Evolutionary conservation across 1,139 yeast species (phyloP), one percentile per base, ranked within the genome.

Genomic region (Kodamaea plutei): DNA sequence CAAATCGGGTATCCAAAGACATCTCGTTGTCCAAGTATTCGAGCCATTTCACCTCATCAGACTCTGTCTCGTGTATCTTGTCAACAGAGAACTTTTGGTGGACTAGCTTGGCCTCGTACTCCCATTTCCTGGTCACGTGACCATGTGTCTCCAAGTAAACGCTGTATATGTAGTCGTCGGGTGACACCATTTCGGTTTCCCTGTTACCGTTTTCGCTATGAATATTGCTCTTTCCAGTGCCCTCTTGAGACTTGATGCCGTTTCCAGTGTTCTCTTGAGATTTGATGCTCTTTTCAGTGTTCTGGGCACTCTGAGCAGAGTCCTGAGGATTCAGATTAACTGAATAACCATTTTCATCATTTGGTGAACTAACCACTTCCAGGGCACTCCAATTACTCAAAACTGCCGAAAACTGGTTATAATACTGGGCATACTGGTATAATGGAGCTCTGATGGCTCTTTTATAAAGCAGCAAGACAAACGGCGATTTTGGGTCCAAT

Each of bases 371-470:
- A n/a, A n/a, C n/a, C n/a, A n/a, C n/a, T n/a, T n/a, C n/a, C n/a
- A n/a, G n/a, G n/a, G n/a, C n/a, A n/a, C n/a, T n/a, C n/a, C n/a
- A n/a, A n/a, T n/a, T n/a, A n/a, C n/a, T n/a, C n/a, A n/a, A n/a
- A n/a, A n/a, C n/a, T n/a, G n/a, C n/a, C n/a, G 58, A 50, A 39
- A 75, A 78, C 20, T 65, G 64, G 29, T 70, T 70, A 43, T 70
- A 77, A 48, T 78, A 82, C 41, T 67, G 73, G 0, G 89, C 76
- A 49, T 83, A 82, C 44, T 80, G 84, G 52, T 83, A 82, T 20
- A 81, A 54, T 0, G 93, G 91, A 2, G 79, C 58, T 11, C 47
- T 50, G 6, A 76, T 57, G 7, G 79, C 56, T 30, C 59, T 56
- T 23, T 65, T 44, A 38, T 76, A 67, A 2, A 76, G 45, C 5